Percentiles rank a stretch among this genome's conserved stretches.
phyloP scores from a whole-genome alignment of 495 filamentous ascomycete species.

The Paragyromitra xinjiangensis region DNA sequence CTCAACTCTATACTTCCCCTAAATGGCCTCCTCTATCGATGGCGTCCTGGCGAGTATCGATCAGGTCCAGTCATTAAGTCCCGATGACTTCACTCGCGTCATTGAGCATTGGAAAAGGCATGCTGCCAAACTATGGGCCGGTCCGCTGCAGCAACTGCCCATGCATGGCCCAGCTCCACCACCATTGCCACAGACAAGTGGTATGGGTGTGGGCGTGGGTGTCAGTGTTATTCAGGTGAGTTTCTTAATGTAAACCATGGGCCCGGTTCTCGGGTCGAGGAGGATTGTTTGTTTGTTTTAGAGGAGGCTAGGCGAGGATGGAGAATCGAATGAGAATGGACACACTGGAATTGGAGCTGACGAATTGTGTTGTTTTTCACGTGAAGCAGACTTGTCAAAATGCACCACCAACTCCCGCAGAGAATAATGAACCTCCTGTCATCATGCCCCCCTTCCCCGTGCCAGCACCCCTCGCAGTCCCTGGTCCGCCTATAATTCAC shows the following conservation, averaged over 20 bases:
- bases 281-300: constrained; percentile 16
- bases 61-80: constrained; percentile 51
- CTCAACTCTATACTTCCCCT: constrained; percentile 25
- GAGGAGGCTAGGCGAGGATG: background rate
- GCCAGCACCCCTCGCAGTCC: constrained; percentile 49
- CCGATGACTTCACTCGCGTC: constrained; percentile 52
- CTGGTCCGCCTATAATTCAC: constrained; percentile 48
- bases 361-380: constrained; percentile 29
- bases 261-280: background rate
- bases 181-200: constrained; percentile 42
- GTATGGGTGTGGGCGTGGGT: constrained; percentile 45
- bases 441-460: constrained; percentile 51
- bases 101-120: constrained; percentile 54
- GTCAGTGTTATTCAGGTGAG: constrained; percentile 47
- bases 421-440: constrained; percentile 50
- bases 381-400: constrained; percentile 46
- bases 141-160: constrained; percentile 45
- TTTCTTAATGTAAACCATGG: constrained; percentile 9
- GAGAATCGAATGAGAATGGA: constrained; percentile 10
- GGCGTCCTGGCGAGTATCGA: constrained; percentile 52
- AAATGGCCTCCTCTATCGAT: constrained; percentile 53
- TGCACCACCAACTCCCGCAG: constrained; percentile 53
- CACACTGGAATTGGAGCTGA: constrained; percentile 27
- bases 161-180: constrained; percentile 53
- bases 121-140: constrained; percentile 54